phyloP scores from a whole-genome alignment of 2,329 filamentous ascomycete genomes.

The Fusarium sp. region DNA sequence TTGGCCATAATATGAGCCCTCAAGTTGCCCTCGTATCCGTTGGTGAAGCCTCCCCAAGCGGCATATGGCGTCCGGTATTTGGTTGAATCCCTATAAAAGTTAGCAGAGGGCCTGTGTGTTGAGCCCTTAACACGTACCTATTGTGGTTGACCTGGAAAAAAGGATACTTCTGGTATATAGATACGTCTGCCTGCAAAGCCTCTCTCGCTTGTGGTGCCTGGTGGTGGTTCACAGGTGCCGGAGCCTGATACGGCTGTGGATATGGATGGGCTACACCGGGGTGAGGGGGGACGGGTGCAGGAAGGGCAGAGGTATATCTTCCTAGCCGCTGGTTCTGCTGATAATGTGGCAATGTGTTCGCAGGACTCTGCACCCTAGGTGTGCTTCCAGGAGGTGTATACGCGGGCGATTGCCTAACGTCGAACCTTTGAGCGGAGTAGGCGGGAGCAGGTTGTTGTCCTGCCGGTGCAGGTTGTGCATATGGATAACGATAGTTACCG shows the following conservation, averaged over 20 bases:
- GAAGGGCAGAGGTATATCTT: neutral
- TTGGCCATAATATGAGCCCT: constrained; percentile 58
- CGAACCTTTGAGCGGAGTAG: constrained; percentile 43
- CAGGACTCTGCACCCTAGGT: neutral
- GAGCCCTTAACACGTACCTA: constrained; percentile 54
- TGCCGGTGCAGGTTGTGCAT: constrained; percentile 7
- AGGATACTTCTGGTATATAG: constrained; percentile 65
- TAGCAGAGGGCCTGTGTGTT: constrained; percentile 15
- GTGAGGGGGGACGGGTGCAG: neutral
- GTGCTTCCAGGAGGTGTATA: constrained; percentile 19
- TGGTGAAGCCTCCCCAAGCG: constrained; percentile 68
- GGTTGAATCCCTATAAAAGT: constrained; percentile 59
- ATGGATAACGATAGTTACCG: constrained; percentile 28
- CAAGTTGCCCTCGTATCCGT: constrained; percentile 68
- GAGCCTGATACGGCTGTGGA: constrained; percentile 3
- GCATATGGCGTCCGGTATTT: constrained; percentile 72
- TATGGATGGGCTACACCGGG: constrained; percentile 2
- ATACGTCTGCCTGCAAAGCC: constrained; percentile 52
- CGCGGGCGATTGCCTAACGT: constrained; percentile 30
- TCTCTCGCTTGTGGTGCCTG: constrained; percentile 45
- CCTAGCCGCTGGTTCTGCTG: constrained; percentile 29
- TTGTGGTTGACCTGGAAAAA: constrained; percentile 72
- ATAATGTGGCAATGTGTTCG: constrained; percentile 1
- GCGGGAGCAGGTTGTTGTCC: constrained; percentile 20
- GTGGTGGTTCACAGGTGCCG: constrained; percentile 11